Base-by-base conservation (phyloP, 768 basidiomycete genomes). In the Pisolithus orientalis region DNA sequence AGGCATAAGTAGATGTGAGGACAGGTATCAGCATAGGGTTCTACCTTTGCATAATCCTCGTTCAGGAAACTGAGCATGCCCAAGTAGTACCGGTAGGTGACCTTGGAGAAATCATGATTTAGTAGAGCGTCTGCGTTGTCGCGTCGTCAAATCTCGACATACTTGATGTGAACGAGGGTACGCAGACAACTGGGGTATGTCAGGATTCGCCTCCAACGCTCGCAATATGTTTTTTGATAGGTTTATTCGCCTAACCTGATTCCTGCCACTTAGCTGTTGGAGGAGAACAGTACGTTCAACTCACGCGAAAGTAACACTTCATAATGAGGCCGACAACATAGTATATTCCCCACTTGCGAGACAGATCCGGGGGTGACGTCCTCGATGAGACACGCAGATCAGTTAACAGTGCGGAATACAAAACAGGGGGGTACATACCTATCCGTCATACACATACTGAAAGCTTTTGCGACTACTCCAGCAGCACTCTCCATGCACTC, bases 21-120 rank as follows among this genome's bases (percentile, higher is more conserved):
- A 6, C 11, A 13, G 24, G 16, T 27, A 52, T 28, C 11, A 49
- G 43, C 11, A 49, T n/a, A 11, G 44, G 37, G 9, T 57, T 66
- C 31, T 45, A 86, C 91, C 73, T 92, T 92, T 38, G 73, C 75
- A 62, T 91, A 94, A 46, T 95, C 88, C 65, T 97, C 96, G 61
- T 90, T 90, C 55, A 97, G 69, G 71, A 98, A 97, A 63, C 83
- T 86, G 55, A 98, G 76, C 84, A 97, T 90, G 56, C 95, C 96
- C 45, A 96, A 70, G 65, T 97, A 97, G 74, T 95, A 99, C 55
- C 84, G 78, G 70, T 89, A 96, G 24, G 94, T 94, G 47, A 96
- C 92, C 88, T 93, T 72, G 54, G 54, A 45, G 40, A 63, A 44
- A 64, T 61, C 24, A 37, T 40, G 52, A 56, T 27, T 49, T 27